Evolutionary conservation across 2,329 filamentous ascomycete species (phyloP).

Genomic region (Pestalotiopsis sp.): DNA sequence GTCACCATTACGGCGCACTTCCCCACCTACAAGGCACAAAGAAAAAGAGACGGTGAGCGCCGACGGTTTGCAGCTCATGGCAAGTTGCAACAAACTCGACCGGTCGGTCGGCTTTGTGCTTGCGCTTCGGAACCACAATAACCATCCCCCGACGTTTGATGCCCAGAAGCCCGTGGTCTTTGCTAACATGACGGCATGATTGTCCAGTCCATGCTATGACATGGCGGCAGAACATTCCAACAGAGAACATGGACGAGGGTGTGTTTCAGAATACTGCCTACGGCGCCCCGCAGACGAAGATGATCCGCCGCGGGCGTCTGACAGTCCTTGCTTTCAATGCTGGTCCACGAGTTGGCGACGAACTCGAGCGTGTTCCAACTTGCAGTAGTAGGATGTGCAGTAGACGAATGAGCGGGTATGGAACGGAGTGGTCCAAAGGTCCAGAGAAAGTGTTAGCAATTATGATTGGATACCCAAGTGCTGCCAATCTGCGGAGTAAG

Average conservation of each 20-base stretch:
- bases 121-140: not conserved
- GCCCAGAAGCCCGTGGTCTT: not conserved
- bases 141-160: not conserved
- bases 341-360: not conserved
- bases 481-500: not conserved
- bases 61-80: not conserved
- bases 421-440: not conserved
- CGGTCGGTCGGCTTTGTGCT: not conserved
- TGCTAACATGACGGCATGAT: not conserved
- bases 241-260: slow-evolving; percentile 7
- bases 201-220: not conserved
- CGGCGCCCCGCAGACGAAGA: not conserved
- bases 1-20: not conserved
- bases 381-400: not conserved
- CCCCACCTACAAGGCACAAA: too few relatives aligned
- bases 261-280: slow-evolving; percentile 12
- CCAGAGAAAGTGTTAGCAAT: not conserved
- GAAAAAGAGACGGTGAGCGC: not conserved
- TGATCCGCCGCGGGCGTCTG: not conserved
- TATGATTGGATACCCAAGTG: not conserved
- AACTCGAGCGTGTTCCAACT: not conserved
- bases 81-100: not conserved
- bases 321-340: not conserved
- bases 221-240: not conserved
- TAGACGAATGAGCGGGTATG: not conserved